A percentile compares a stretch with the other conserved stretches of the same genome.
These are phyloP conservation scores for Pulveroboletus sp. DNA, from an alignment of 768 basidiomycete genomes.

Conservation along the genomic window DNA sequence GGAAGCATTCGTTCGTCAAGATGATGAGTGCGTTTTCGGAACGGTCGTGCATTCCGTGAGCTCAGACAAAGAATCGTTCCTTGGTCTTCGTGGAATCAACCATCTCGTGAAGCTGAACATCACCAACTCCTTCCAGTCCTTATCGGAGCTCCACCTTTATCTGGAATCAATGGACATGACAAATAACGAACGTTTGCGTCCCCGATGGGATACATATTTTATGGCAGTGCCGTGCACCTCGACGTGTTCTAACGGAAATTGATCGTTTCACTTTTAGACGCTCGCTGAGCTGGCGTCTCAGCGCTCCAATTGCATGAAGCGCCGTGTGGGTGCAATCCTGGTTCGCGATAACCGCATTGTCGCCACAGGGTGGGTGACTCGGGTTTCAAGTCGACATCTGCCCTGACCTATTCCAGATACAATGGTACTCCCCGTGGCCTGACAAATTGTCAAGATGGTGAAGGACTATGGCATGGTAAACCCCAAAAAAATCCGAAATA, in stretches of 20 bases:
- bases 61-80: slow-evolving; percentile 13
- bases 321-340: slow-evolving; percentile 91
- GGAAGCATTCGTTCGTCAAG: slow-evolving; percentile 68
- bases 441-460: slow-evolving; percentile 67
- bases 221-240: slow-evolving; percentile 65
- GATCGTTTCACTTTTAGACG: slow-evolving; percentile 47
- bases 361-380: slow-evolving; percentile 62
- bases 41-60: slow-evolving; percentile 9
- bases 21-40: slow-evolving; percentile 74
- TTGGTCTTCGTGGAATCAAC: slow-evolving; percentile 20
- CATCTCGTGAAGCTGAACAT: slow-evolving; percentile 61
- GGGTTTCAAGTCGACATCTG: neutral
- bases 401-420: slow-evolving; percentile 52
- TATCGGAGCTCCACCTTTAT: slow-evolving; percentile 55
- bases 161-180: slow-evolving; percentile 68
- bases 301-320: slow-evolving; percentile 95
- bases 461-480: too few species aligned
- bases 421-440: slow-evolving; percentile 95
- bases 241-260: neutral
- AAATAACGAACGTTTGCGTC: slow-evolving; percentile 74
- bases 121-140: slow-evolving; percentile 57
- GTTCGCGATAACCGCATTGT: slow-evolving; percentile 81
- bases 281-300: slow-evolving; percentile 87
- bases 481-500: too few species aligned
- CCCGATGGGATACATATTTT: slow-evolving; percentile 95